Conservation (phyloP, 2,329 filamentous ascomycete species). For the Tolypocladium pustulatum region DNA sequence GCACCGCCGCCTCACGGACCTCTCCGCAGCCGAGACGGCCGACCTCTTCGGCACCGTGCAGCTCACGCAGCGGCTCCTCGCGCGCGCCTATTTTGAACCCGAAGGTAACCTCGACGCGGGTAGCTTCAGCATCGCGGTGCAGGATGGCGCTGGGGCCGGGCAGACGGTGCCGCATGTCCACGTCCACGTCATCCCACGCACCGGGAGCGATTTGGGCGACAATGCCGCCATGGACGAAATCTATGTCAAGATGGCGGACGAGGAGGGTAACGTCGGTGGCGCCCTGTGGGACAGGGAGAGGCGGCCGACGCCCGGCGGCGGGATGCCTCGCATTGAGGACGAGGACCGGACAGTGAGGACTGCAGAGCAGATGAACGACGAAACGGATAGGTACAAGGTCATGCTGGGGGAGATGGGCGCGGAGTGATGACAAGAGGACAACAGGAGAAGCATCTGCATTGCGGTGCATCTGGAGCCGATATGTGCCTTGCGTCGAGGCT, state of each 20-base stretch:
- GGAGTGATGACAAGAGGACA: conserved; percentile 5
- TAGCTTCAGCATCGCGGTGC: conserved; percentile 88
- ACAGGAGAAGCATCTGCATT: background rate
- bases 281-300: conserved; percentile 49
- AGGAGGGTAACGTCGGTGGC: conserved; percentile 73
- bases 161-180: conserved; percentile 94
- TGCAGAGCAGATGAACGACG: conserved; percentile 66
- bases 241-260: conserved; percentile 72
- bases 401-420: conserved; percentile 34
- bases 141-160: conserved; percentile 81
- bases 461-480: background rate
- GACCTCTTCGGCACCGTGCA: conserved; percentile 88
- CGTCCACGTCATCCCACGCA: conserved; percentile 78
- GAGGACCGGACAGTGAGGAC: conserved; percentile 55
- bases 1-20: conserved; percentile 65
- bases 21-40: conserved; percentile 57
- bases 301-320: conserved; percentile 37
- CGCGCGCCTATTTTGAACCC: conserved; percentile 41
- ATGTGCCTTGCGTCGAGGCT: background rate
- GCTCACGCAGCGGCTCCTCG: conserved; percentile 67
- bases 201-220: conserved; percentile 38
- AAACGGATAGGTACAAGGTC: conserved; percentile 57
- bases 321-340: conserved; percentile 63
- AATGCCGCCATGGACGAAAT: conserved; percentile 50
- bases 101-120: conserved; percentile 38